Percentiles rank a stretch among this genome's conserved stretches.
These are phyloP conservation scores for Nitzschia sp. DNA, from an alignment of 108 stramenopile genomes.

Conservation along the genomic window DNA sequence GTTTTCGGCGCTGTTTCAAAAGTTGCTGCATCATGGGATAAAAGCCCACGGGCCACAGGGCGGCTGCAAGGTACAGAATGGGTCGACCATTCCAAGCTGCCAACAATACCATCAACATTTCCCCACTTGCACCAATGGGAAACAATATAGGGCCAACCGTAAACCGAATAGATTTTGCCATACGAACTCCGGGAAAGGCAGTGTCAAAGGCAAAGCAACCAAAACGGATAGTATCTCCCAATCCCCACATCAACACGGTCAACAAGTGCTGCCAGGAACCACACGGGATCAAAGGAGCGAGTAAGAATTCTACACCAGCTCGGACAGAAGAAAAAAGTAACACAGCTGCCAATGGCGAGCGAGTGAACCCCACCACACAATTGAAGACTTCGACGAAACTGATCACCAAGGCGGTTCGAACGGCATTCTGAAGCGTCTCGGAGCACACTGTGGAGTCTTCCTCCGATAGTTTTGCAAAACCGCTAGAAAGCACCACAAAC, in stretches of 20 bases:
- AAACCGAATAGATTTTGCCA: slow-evolving; percentile 42
- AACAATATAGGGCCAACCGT: slow-evolving; percentile 46
- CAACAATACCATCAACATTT: slow-evolving; percentile 46
- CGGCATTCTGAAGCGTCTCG: slow-evolving; percentile 14
- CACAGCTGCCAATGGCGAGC: slow-evolving; percentile 34
- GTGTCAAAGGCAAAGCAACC: slow-evolving; percentile 42
- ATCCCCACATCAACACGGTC: slow-evolving; percentile 39
- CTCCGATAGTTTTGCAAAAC: not conserved
- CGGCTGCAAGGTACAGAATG: slow-evolving; percentile 25
- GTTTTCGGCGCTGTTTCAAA: slow-evolving; percentile 44
- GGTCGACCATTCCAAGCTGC: slow-evolving; percentile 17
- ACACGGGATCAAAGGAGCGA: slow-evolving; percentile 41
- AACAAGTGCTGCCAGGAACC: slow-evolving; percentile 30
- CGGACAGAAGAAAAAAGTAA: slow-evolving; percentile 39
- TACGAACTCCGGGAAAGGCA: slow-evolving; percentile 3
- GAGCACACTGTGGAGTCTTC: slow-evolving; percentile 7
- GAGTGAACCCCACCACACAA: slow-evolving; percentile 33
- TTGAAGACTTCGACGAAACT: slow-evolving; percentile 41
- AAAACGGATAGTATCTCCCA: slow-evolving; percentile 50
- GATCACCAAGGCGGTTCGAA: slow-evolving; percentile 21
- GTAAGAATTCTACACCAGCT: slow-evolving; percentile 32
- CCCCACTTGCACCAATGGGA: slow-evolving; percentile 48
- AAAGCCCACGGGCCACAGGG: slow-evolving; percentile 50
- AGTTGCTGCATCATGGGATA: slow-evolving; percentile 46
- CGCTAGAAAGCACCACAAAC: not conserved